These are phyloP conservation scores for Ogataea ramenticola DNA, from an alignment of 805 yeast genomes.

Conservation along the genomic window DNA sequence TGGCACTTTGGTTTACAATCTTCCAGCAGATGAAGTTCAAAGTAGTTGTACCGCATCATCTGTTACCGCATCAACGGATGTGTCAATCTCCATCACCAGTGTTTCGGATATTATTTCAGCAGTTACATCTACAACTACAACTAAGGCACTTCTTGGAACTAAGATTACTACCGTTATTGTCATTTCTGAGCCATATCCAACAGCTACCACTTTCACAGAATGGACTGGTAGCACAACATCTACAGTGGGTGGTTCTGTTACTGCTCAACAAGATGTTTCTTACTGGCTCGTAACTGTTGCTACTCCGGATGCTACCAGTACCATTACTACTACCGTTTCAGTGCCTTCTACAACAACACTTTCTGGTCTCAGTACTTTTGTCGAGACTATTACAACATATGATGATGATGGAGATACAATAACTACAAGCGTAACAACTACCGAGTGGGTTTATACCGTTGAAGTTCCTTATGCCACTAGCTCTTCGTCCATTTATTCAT, in stretches of 20 bases:
- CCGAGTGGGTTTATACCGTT: neutral
- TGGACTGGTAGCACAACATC: neutral
- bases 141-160: neutral
- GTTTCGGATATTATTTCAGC: neutral
- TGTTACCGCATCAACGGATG: neutral
- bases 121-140: neutral
- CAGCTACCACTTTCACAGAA: neutral
- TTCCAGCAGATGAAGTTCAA: neutral
- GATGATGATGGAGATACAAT: neutral
- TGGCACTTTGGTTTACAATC: neutral
- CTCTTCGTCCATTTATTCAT: neutral
- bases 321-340: neutral
- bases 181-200: neutral
- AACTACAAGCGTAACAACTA: neutral
- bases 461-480: neutral
- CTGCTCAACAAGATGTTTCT: neutral
- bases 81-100: neutral
- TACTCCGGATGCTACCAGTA: neutral
- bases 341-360: neutral
- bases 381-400: neutral
- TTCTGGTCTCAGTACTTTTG: neutral
- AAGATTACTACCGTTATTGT: neutral
- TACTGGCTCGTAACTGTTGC: neutral
- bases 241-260: neutral
- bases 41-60: neutral